These are phyloP conservation scores for Fragaria nilgerrensis DNA, from an alignment of 306 rosid genomes.

Conservation along the genomic window DNA sequence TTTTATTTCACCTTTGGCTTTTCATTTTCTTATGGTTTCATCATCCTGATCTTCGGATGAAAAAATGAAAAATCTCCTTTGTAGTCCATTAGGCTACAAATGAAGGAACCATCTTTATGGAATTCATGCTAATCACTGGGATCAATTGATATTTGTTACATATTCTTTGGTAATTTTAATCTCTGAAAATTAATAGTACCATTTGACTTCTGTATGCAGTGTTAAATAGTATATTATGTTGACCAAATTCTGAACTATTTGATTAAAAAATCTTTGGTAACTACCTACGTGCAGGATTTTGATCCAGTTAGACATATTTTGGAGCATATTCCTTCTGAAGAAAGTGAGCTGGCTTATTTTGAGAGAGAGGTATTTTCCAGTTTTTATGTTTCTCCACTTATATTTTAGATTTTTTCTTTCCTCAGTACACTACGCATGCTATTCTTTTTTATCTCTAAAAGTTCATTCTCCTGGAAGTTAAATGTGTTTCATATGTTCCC, in stretches of 20 bases:
- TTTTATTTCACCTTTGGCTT: not conserved
- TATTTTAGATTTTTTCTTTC: constrained; percentile 7
- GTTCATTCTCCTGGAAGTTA: not conserved
- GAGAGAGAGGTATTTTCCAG: constrained; percentile 74
- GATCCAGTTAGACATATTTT: constrained; percentile 84
- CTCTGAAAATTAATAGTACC: not conserved
- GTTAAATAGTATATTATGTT: not conserved
- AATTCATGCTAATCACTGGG: constrained; percentile 22
- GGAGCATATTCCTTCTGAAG: constrained; percentile 74
- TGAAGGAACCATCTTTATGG: constrained; percentile 15
- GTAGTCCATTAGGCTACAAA: not conserved
- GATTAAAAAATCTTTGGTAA: constrained; percentile 24
- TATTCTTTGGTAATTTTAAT: constrained; percentile 10
- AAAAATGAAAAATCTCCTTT: not conserved
- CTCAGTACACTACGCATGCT: constrained; percentile 7
- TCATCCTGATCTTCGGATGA: not conserved
- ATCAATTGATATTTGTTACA: constrained; percentile 1
- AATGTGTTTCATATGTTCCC: not conserved
- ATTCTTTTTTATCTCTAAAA: not conserved
- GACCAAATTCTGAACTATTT: constrained; percentile 19
- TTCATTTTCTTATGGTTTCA: not conserved
- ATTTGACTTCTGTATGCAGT: not conserved
- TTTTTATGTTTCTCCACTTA: constrained; percentile 18
- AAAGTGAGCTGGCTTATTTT: constrained; percentile 63
- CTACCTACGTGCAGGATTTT: constrained; percentile 63